Evolutionary conservation across 306 rosid species (phyloP).

Genomic region (Castanea sativa): DNA sequence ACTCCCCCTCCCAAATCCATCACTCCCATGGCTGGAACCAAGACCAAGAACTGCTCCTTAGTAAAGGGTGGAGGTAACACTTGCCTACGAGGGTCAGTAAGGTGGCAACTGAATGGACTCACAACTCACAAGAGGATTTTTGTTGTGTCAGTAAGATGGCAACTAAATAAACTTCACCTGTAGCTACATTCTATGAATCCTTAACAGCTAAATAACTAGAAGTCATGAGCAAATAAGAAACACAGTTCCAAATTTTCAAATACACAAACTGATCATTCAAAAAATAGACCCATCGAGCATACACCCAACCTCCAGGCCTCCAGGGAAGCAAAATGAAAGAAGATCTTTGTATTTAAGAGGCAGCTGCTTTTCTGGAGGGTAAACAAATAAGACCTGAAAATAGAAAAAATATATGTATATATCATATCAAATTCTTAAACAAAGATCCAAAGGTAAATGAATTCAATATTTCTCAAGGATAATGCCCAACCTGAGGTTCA

Average conservation of each 20-base stretch:
- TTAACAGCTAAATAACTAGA: neutral
- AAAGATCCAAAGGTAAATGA: neutral
- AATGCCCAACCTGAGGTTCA: slow-evolving; percentile 85
- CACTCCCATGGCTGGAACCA: neutral
- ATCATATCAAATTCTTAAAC: neutral
- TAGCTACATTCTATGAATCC: neutral
- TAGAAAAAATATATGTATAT: neutral
- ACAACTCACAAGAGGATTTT: neutral
- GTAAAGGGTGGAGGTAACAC: neutral
- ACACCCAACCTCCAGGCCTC: slow-evolving; percentile 82
- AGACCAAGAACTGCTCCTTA: neutral
- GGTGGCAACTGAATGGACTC: neutral
- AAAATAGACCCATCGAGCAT: slow-evolving; percentile 11
- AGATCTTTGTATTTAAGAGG: slow-evolving; percentile 88
- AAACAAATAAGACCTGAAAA: slow-evolving; percentile 79
- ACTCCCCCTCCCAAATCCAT: neutral
- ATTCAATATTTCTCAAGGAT: neutral
- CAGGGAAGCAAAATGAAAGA: slow-evolving; percentile 93
- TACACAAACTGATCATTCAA: neutral
- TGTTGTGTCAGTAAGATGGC: neutral
- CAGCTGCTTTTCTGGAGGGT: slow-evolving; percentile 83
- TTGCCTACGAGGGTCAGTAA: neutral
- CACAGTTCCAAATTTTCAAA: neutral
- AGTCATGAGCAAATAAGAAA: neutral
- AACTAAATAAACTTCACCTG: neutral